phyloP scores from a whole-genome alignment of 1,284 basidiomycete genomes.

The Microbotryum scabiosae region DNA sequence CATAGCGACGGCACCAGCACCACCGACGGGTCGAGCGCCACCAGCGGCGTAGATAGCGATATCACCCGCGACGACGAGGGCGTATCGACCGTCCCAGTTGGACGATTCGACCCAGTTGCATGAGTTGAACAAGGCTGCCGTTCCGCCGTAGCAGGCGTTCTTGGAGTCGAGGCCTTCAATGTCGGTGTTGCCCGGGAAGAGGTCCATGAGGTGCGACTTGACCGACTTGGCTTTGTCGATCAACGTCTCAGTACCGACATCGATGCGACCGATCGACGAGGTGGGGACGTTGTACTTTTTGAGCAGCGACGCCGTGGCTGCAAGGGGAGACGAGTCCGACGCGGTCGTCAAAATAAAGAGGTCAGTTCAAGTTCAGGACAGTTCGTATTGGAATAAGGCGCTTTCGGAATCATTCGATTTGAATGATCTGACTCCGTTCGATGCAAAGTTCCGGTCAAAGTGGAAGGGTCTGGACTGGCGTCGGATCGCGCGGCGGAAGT shows the following conservation, averaged over 20 bases:
- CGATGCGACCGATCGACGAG: slow-evolving; percentile 88
- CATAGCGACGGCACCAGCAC: slow-evolving; percentile 90
- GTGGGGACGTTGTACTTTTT: slow-evolving; percentile 96
- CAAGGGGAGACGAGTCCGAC: background rate
- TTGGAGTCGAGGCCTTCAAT: slow-evolving; percentile 99
- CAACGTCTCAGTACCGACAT: slow-evolving; percentile 97
- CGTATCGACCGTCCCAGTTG: slow-evolving; percentile 98
- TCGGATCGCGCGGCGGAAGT: too few relatives aligned
- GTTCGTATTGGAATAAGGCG: too few relatives aligned
- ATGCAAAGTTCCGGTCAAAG: too few relatives aligned
- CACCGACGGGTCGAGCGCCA: slow-evolving; percentile 86
- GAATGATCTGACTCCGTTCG: too few relatives aligned
- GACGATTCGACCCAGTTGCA: slow-evolving; percentile 85
- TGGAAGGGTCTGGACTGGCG: background rate
- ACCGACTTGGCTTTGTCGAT: slow-evolving; percentile 99
- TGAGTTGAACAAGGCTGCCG: slow-evolving; percentile 94
- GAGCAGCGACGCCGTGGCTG: slow-evolving; percentile 59
- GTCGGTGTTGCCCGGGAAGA: slow-evolving; percentile 94
- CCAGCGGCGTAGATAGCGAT: slow-evolving; percentile 99
- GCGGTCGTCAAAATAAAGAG: background rate
- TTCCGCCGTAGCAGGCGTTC: slow-evolving; percentile 98
- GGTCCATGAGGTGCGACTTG: slow-evolving; percentile 97
- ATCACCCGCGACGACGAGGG: slow-evolving; percentile 93
- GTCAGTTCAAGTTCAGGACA: too few relatives aligned
- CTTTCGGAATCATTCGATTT: background rate